Evolutionary conservation across 2,329 filamentous ascomycete genomes (phyloP).

Genomic region (Ceratocystis colombiana): DNA sequence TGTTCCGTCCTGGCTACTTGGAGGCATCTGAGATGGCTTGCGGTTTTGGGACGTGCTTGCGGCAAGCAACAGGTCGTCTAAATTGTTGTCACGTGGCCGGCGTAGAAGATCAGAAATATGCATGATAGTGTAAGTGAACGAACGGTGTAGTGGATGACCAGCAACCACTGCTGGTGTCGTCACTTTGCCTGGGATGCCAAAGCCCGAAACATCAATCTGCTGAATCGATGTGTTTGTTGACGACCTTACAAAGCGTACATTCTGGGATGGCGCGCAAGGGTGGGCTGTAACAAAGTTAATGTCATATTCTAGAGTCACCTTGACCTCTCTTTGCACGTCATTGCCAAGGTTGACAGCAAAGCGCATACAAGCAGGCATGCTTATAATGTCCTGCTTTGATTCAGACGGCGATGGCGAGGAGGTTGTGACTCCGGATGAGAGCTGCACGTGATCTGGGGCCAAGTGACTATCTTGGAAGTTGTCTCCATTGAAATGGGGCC

Average conservation of each 20-base stretch:
- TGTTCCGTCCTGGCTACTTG: conserved; percentile 28
- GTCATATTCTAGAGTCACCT: conserved; percentile 45
- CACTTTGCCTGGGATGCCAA: conserved; percentile 35
- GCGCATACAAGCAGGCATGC: conserved; percentile 32
- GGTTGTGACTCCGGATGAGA: conserved; percentile 26
- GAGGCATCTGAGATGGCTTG: conserved; percentile 30
- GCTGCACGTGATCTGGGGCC: conserved; percentile 15
- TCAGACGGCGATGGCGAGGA: conserved; percentile 26
- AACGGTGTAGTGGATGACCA: conserved; percentile 56
- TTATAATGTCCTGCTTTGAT: background rate
- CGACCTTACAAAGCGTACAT: conserved; percentile 49
- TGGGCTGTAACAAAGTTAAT: conserved; percentile 57
- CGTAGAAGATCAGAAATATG: conserved; percentile 48
- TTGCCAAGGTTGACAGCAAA: conserved; percentile 33
- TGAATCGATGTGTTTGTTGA: conserved; percentile 51
- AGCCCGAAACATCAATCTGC: conserved; percentile 45
- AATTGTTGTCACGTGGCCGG: conserved; percentile 36
- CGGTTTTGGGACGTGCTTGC: conserved; percentile 30
- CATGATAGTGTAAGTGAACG: conserved; percentile 49
- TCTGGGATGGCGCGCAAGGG: conserved; percentile 50
- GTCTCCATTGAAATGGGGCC: background rate
- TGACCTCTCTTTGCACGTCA: conserved; percentile 26
- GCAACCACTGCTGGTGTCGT: conserved; percentile 40
- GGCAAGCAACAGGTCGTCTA: conserved; percentile 39
- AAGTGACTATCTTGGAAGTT: background rate